Evolutionary conservation across 805 yeast genomes (phyloP).

Genomic region (Millerozyma miso): DNA sequence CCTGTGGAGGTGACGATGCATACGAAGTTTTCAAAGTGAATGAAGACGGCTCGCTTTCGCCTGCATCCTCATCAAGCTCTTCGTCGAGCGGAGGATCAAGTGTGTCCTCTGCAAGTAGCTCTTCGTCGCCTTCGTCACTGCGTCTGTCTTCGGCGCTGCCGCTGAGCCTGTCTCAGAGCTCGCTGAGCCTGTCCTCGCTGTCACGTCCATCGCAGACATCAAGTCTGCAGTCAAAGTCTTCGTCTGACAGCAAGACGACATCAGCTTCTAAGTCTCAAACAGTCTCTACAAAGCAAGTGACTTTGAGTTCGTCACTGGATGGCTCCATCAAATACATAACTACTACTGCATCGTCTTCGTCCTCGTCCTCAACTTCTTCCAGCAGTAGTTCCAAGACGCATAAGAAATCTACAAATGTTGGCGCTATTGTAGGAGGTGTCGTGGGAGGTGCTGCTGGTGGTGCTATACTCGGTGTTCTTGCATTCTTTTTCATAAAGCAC

Average conservation of each 20-base stretch:
- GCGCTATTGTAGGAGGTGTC: constrained; percentile 42
- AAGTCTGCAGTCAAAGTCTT: constrained; percentile 3
- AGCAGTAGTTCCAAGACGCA: constrained; percentile 3
- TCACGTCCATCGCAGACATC: constrained; percentile 10
- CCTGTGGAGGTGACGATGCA: constrained; percentile 36
- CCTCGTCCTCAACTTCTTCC: constrained; percentile 2
- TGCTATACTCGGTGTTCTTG: constrained; percentile 17
- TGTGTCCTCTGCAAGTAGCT: constrained; percentile 2
- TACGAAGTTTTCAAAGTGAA: constrained; percentile 25
- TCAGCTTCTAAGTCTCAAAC: constrained; percentile 4
- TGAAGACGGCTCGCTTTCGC: constrained; percentile 6
- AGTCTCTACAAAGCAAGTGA: constrained; percentile 1
- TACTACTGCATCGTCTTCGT: constrained; percentile 6
- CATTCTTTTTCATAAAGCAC: constrained; percentile 30
- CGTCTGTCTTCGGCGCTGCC: constrained; percentile 2
- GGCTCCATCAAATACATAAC: constrained; percentile 8
- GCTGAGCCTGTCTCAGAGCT: too few relatives aligned
- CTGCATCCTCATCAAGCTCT: constrained; percentile 7
- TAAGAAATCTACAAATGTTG: constrained; percentile 22
- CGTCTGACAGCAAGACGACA: neutral
- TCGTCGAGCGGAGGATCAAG: constrained; percentile 6
- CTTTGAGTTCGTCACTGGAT: constrained; percentile 6
- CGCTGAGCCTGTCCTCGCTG: constrained; percentile 12
- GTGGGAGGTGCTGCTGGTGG: constrained; percentile 40
- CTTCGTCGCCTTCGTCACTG: constrained; percentile 5